Percentiles rank a stretch among this genome's conserved stretches.
Conservation (phyloP, 1,284 basidiomycete genomes). For the Apiotrichum siamense region DNA sequence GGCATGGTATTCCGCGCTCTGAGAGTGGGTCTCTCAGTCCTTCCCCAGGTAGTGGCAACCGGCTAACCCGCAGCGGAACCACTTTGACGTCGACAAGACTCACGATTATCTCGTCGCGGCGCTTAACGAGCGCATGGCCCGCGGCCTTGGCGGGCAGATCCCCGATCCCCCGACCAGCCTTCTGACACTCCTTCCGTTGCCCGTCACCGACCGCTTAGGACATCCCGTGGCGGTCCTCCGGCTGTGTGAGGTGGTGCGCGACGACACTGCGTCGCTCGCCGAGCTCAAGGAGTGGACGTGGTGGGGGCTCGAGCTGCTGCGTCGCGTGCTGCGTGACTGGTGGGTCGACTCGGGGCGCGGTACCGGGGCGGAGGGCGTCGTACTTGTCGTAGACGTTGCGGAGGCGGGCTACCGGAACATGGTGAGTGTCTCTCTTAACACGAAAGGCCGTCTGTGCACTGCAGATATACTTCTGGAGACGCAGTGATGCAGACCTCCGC, state of each 20-base stretch:
- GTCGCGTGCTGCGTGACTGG: conserved; percentile 34
- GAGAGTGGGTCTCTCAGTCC: conserved; percentile 27
- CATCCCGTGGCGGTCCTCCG: conserved; percentile 41
- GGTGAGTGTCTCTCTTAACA: conserved; percentile 24
- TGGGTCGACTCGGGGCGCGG: conserved; percentile 24
- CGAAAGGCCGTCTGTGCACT: too few species aligned
- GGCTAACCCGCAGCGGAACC: conserved; percentile 25
- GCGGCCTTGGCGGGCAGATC: conserved; percentile 26
- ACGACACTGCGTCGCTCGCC: conserved; percentile 31
- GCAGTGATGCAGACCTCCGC: too few species aligned
- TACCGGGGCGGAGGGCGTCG: conserved; percentile 34
- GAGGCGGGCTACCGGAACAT: conserved; percentile 45
- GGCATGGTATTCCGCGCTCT: conserved; percentile 38
- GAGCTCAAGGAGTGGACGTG: conserved; percentile 42
- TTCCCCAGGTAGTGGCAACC: neutral
- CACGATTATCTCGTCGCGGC: conserved; percentile 23
- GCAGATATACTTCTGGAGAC: too few species aligned
- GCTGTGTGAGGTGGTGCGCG: conserved; percentile 30
- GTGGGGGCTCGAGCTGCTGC: conserved; percentile 40
- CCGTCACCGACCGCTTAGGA: conserved; percentile 29
- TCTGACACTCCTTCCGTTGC: conserved; percentile 36
- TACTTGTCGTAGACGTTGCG: conserved; percentile 40
- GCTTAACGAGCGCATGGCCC: conserved; percentile 20
- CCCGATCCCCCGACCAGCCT: conserved; percentile 25
- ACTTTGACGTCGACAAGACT: conserved; percentile 30